Evolutionary conservation across 2,329 filamentous ascomycete genomes (phyloP), one percentile per base, ranked within the genome.

Genomic region (Calonectria hawksworthii): DNA sequence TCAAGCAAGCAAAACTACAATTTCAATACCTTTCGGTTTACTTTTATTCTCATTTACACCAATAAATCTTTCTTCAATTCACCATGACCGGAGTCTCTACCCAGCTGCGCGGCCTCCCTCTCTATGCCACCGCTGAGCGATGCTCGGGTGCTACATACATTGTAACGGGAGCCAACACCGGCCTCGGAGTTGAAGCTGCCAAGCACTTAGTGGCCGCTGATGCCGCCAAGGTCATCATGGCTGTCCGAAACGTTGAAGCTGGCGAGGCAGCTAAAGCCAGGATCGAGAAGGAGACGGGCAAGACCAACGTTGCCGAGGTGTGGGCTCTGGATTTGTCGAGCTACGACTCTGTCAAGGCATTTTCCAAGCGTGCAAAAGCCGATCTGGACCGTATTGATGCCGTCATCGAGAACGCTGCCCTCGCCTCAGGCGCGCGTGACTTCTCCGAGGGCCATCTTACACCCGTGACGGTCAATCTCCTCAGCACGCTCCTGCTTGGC

Each of bases 381-480:
- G 67, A 71, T 11, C 81, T 89, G 38, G 83, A 85, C 5, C 81
- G 88, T 14, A 80, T 89, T 11, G 88, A 89, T 70, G 83, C 84
- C 5, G 65, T 89, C 1, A 75, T 89, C 11, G 81, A 84, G 72
- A 89, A 88, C 63, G 88, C 87, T 0, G 80, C 75, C 13, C 61
- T 82, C 8, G 59, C 75, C 2, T 70, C 75, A 11, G 14, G 61
- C 9, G 41, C 66, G 4, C 79, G 74, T 30, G 63, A 73, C 3
- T 68, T 81, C 52, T 79, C 80, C n/a, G 86, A 87, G 68, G 88
- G 86, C 4, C 82, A 85, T 73, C 87, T 89, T 79, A 76, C 76
- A 14, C 85, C 83, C n/a, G 77, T 89, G 41, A 86, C 85, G 4
- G 84, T 89, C 70, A 90, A 90, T 75, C 85, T 89, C 23, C 79